Evolutionary conservation across 1,139 yeast species (phyloP), one percentile per base, ranked within the genome.

Genomic region (Lodderomyces parapsilosis): DNA sequence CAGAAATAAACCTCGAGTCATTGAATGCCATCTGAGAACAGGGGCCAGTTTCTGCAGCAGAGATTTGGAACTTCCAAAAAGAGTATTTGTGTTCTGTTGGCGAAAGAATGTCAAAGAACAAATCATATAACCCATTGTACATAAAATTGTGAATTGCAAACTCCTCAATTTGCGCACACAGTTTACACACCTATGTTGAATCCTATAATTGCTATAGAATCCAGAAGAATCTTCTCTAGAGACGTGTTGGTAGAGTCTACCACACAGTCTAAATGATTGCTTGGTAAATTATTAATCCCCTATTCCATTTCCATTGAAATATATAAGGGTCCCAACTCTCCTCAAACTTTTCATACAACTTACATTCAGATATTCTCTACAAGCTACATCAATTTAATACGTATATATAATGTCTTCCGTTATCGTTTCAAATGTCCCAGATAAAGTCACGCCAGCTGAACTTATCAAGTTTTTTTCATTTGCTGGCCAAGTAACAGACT

Each of bases 381-480:
- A 24, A 36, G 25, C 17, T 15, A 59, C 20, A 23, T n/a, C n/a
- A n/a, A n/a, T n/a, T n/a, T n/a, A n/a, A n/a, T n/a, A n/a, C n/a
- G n/a, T n/a, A n/a, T n/a, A n/a, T 15, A 49, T 39, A 34, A 72
- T 65, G 73, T 60, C 76, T 15, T 56, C 76, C 7, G 65, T 83
- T 39, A 70, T 77, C 43, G 91, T 83, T 19, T 74, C 83, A 18
- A 76, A 82, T 49, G 73, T 90, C 30, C 55, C 67, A 5, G 55
- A 72, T 33, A 65, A 68, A 51, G 77, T 83, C 38, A 59, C 82
- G 14, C 70, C 76, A 44, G 73, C 73, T 39, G 82, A 85, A 56
- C 64, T 87, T 35, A 65, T 70, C 42, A 87, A 84, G 49, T 87
- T 86, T 66, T 86, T 86, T 63, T 71, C 86, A 31, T 86, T 86